Evolutionary conservation across 2,329 filamentous ascomycete species (phyloP).

Genomic region (Fusarium beomiforme): DNA sequence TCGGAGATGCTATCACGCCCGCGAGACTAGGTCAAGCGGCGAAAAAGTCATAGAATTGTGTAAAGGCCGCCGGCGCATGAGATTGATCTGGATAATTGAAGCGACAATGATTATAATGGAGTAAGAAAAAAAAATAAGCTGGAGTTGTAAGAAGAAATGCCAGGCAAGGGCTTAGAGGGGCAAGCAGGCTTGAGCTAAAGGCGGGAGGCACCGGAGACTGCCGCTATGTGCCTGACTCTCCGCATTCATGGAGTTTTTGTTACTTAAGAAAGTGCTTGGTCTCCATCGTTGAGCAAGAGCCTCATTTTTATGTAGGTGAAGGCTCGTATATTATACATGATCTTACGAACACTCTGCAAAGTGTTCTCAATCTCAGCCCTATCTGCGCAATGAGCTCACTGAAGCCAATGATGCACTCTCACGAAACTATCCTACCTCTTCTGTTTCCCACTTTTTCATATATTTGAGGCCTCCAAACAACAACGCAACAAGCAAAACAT

Average conservation of each 20-base stretch:
- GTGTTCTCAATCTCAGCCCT: not conserved
- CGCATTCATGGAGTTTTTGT: not conserved
- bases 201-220: constrained; percentile 10
- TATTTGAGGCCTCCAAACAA: not conserved
- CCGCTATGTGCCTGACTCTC: not conserved
- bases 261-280: not conserved
- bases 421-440: no score
- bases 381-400: not conserved
- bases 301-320: not conserved
- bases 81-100: not conserved
- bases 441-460: not conserved
- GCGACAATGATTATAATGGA: not conserved
- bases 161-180: not conserved
- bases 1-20: not conserved
- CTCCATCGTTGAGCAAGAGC: not conserved
- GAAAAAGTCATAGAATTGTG: not conserved
- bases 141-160: not conserved
- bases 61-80: not conserved
- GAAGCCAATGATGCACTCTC: not conserved
- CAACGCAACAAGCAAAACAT: not conserved
- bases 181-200: constrained; percentile 4
- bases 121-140: not conserved
- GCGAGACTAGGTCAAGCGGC: not conserved
- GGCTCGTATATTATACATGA: not conserved
- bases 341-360: not conserved